These are phyloP conservation scores for Microdochium bolleyi DNA, from an alignment of 2,329 filamentous ascomycete species.

Conservation along the genomic window DNA sequence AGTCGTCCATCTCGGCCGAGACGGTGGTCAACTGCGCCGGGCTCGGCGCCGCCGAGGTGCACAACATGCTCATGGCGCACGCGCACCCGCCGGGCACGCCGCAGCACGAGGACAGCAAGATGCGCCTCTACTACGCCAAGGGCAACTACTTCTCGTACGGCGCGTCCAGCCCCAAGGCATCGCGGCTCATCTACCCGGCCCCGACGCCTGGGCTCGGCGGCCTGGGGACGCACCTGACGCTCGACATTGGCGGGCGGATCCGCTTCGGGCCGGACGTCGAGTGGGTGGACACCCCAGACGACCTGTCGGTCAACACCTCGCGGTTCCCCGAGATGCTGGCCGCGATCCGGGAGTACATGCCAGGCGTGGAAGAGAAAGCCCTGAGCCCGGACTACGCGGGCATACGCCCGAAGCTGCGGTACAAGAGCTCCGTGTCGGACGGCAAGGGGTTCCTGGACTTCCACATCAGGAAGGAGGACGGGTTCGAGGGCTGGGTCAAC, in stretches of 20 bases:
- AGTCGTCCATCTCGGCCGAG: constrained; percentile 59
- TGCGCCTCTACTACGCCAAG: constrained; percentile 74
- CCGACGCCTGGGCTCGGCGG: constrained; percentile 76
- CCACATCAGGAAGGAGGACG: constrained; percentile 67
- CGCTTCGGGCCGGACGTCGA: constrained; percentile 94
- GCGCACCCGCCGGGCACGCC: neutral
- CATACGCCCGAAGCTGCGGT: constrained; percentile 75
- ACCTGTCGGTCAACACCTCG: constrained; percentile 60
- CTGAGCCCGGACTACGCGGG: constrained; percentile 82
- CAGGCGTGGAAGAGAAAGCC: constrained; percentile 56
- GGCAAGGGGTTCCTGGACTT: constrained; percentile 77
- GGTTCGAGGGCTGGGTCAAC: constrained; percentile 78
- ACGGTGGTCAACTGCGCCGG: constrained; percentile 82
- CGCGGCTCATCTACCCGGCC: constrained; percentile 78
- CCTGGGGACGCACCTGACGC: constrained; percentile 85
- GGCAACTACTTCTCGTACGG: constrained; percentile 90
- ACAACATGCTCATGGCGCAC: constrained; percentile 63
- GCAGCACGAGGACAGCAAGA: constrained; percentile 16
- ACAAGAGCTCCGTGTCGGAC: constrained; percentile 49
- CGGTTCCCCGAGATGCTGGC: constrained; percentile 59
- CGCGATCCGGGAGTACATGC: constrained; percentile 75
- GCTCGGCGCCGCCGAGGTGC: constrained; percentile 64
- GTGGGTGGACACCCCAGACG: constrained; percentile 67
- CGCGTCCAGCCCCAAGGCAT: constrained; percentile 52
- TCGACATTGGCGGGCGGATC: constrained; percentile 77